Evolutionary conservation across 257 asterid genomes (phyloP), one percentile per base, ranked within the genome.

Genomic region (Solanum chmielewskii): DNA sequence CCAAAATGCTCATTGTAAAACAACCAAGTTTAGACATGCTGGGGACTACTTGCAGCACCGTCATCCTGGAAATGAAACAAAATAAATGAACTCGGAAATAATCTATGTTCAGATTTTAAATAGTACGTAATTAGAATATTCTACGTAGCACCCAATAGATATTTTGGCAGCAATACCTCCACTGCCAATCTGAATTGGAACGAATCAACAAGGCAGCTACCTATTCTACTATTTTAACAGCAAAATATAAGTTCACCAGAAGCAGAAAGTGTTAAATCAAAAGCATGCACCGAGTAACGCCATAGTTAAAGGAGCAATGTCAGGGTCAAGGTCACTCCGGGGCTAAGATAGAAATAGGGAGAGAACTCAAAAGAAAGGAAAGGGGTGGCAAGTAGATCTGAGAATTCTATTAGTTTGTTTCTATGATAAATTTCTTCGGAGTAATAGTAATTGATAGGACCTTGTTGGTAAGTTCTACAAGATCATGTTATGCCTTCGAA

Each of bases 11-110:
- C 78, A 37, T 47, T 21, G 77, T 44, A 78, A 42, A 84, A 59
- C 49, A 84, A 45, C 80, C 88, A 88, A 83, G 47, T 83, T 93
- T 93, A 93, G 86, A 93, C 92, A 86, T 89, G 77, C 92, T 86
- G 92, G 86, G 89, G 89, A 89, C 77, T 91, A 88, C 89, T 89
- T 80, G 90, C 74, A 86, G 66, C 90, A 85, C 87, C 91, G 70
- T 90, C 94, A 20, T 87, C 96, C 98, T 95, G 97, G 90, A 91
- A 91, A 91, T 80, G 78, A 56, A 87, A 84, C 85, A 74, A 39
- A 23, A 41, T 88, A 25, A 66, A 87, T 14, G 23, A 69, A 86
- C 78, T 41, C 9, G 2, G 20, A 49, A 29, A 81, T 39, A 81
- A 11, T 81, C 29, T 29, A 29, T 18, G 20, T 29, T 80, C 20